Percentiles rank a stretch among this genome's conserved stretches.
phyloP scores from a whole-genome alignment of 306 rosid species.

The Castanopsis chinensis region DNA sequence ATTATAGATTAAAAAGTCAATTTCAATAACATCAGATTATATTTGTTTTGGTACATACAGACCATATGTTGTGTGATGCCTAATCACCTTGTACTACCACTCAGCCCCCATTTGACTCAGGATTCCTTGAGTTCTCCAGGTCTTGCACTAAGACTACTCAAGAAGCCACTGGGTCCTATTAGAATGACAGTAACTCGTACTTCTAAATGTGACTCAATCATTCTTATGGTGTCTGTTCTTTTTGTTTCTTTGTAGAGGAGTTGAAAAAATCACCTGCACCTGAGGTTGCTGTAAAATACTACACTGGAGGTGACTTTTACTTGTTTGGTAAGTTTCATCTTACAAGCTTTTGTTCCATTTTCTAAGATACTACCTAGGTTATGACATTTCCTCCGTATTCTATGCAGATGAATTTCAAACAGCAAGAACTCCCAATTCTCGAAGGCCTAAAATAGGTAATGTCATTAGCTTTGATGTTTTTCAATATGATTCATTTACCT shows the following conservation, averaged over 20 bases:
- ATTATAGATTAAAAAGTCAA: background rate
- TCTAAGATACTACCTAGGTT: slow-evolving; percentile 12
- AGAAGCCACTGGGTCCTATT: background rate
- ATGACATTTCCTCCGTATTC: slow-evolving; percentile 24
- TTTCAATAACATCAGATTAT: slow-evolving; percentile 1
- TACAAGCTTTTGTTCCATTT: slow-evolving; percentile 4
- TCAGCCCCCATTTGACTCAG: background rate
- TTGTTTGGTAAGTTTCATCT: slow-evolving; percentile 70
- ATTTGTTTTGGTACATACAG: slow-evolving; percentile 4
- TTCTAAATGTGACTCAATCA: slow-evolving; percentile 2
- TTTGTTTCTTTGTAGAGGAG: slow-evolving; percentile 46
- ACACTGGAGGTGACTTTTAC: slow-evolving; percentile 83
- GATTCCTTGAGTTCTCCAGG: background rate
- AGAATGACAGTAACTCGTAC: background rate
- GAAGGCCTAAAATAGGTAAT: slow-evolving; percentile 90
- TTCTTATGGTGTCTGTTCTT: slow-evolving; percentile 30
- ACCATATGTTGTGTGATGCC: background rate
- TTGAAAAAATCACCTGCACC: slow-evolving; percentile 83
- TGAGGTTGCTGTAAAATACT: slow-evolving; percentile 91
- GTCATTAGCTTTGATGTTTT: slow-evolving; percentile 4
- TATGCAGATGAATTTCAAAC: slow-evolving; percentile 95
- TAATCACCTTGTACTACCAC: background rate
- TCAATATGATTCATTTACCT: background rate
- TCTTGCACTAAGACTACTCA: background rate
- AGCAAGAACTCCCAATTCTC: slow-evolving; percentile 75